Conservation (phyloP, 306 rosid species). For the Glycine tomentella region DNA sequence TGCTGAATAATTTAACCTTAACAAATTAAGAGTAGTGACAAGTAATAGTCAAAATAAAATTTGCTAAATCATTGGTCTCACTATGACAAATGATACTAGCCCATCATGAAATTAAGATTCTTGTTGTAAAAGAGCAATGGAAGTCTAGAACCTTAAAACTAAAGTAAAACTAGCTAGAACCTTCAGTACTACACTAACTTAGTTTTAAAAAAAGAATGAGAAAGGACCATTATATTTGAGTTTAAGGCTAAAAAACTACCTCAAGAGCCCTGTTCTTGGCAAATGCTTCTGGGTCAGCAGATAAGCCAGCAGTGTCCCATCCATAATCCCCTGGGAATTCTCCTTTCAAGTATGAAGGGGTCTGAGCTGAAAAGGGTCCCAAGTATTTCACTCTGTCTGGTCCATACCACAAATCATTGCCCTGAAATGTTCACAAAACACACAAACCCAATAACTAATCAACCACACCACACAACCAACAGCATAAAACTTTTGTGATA, state of each 20-base stretch:
- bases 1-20: not conserved
- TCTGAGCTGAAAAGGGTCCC: constrained; percentile 92
- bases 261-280: constrained; percentile 94
- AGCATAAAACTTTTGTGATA: not conserved
- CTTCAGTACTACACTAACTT: too few species aligned
- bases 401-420: constrained; percentile 88
- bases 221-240: not conserved
- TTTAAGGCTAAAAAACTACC: constrained; percentile 50
- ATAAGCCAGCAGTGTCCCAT: constrained; percentile 90
- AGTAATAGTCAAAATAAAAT: not conserved
- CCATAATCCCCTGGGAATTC: constrained; percentile 92
- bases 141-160: not conserved
- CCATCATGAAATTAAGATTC: not conserved
- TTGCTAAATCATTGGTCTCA: not conserved
- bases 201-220: too few species aligned
- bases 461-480: not conserved
- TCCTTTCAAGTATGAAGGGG: constrained; percentile 87
- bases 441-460: constrained; percentile 16
- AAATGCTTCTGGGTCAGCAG: constrained; percentile 95
- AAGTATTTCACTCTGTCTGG: constrained; percentile 89
- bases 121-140: not conserved
- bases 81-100: not conserved
- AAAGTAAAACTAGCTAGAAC: too few species aligned
- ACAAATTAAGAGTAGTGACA: not conserved
- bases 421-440: constrained; percentile 46